Base-by-base conservation (phyloP, 1,284 basidiomycete genomes). In the Austroboletus novae-zelandiae region DNA sequence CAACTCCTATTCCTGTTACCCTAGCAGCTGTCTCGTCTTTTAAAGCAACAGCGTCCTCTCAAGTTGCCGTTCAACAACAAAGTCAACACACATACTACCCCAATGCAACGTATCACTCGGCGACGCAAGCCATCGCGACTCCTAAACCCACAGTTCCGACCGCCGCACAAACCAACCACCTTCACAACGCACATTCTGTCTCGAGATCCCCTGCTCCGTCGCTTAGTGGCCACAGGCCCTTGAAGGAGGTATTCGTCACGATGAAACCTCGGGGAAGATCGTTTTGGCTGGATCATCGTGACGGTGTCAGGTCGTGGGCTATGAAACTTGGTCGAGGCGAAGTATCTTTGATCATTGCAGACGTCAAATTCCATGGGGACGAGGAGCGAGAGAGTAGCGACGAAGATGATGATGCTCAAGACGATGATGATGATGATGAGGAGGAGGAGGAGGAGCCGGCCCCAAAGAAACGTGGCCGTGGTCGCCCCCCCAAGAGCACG, bases 251-350 rank as follows among this genome's bases (percentile, higher is more conserved):
- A 23, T 70, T 68, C 25, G 56, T 89, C 42, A 72, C 70, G 37
- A 75, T 82, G n/a, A 71, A 80, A 41, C 84, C 85, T 5, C 70
- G 72, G 14, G 81, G 79, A 25, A 75, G 88, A 40, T 70, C 71
- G 18, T 66, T 89, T 32, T 70, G 69, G 31, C 68, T 88, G 34
- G 80, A 87, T 59, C 69, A 79, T 52, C 72, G 72, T 40, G 82
- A 86, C 48, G 83, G 85, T 15, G 86, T 88, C 37, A 80, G 77
- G 63, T 78, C 69, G 41, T 89, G 86, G 86, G 78, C 79, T 3
- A 67, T 88, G 65, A 74, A 81, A 42, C 71, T 90, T 31, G 70
- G 71, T 14, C 70, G 71, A 4, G 73, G 73, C 8, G 85, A 89
- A 62, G 73, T 73, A 10, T 73, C 71, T 4, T 46, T 89, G 23